Evolutionary conservation across 75 land plant genomes (phyloP).

Genomic region (Sequoia sempervirens): DNA sequence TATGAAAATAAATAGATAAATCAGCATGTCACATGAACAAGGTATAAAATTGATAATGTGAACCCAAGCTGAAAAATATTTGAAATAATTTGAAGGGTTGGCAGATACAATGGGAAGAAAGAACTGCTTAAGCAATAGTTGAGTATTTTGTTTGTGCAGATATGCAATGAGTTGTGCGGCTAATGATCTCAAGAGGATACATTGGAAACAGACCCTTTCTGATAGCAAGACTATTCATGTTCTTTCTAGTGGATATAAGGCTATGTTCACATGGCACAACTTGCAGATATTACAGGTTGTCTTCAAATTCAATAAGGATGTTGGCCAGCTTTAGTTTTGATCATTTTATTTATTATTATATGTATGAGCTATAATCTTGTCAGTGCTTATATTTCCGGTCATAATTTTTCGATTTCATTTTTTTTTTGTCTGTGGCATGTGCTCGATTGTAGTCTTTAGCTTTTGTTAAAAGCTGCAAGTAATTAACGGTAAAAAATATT

Average conservation of each 20-base stretch:
- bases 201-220: constrained; percentile 55
- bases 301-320: background rate
- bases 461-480: background rate
- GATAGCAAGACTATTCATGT: constrained; percentile 78
- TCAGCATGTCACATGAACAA: background rate
- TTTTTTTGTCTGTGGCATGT: background rate
- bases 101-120: background rate
- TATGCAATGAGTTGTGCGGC: constrained; percentile 88
- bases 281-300: constrained; percentile 81
- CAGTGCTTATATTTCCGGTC: background rate
- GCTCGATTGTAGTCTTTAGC: background rate
- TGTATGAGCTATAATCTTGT: background rate
- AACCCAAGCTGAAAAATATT: background rate
- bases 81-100: background rate
- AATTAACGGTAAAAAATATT: background rate
- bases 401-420: background rate
- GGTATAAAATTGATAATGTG: background rate
- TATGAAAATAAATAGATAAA: background rate
- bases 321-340: background rate
- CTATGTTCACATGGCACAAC: constrained; percentile 89
- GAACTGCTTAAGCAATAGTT: background rate
- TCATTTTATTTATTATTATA: background rate
- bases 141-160: constrained; percentile 32
- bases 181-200: constrained; percentile 62
- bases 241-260: constrained; percentile 94